These are phyloP conservation scores for Neurospora sp. DNA, from an alignment of 2,329 filamentous ascomycete species.

Conservation along the genomic window DNA sequence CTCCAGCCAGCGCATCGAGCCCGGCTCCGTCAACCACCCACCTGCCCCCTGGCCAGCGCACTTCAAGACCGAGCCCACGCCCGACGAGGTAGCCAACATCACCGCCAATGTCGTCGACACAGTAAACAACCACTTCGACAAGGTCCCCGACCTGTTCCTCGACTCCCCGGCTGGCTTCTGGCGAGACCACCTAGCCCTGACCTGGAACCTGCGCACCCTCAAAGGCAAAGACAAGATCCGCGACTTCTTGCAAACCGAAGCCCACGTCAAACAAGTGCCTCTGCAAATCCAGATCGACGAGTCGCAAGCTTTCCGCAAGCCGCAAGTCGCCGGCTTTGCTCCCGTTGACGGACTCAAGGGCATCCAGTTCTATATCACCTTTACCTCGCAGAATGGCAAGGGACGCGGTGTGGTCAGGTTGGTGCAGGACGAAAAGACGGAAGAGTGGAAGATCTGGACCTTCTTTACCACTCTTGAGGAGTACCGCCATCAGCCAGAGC, in stretches of 20 bases:
- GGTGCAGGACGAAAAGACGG: conserved; percentile 18
- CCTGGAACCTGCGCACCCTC: conserved; percentile 46
- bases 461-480: conserved; percentile 40
- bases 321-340: conserved; percentile 32
- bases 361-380: conserved; percentile 38
- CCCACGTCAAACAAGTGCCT: conserved; percentile 8
- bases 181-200: conserved; percentile 47
- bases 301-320: conserved; percentile 28
- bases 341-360: conserved; percentile 32
- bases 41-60: conserved; percentile 29
- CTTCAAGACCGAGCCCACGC: conserved; percentile 18
- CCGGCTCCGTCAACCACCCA: conserved; percentile 28
- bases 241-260: conserved; percentile 21
- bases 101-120: conserved; percentile 25
- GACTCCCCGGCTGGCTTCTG: conserved; percentile 37
- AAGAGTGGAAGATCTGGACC: conserved; percentile 45
- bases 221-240: conserved; percentile 33
- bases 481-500: conserved; percentile 35
- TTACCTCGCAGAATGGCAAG: conserved; percentile 34
- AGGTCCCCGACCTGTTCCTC: conserved; percentile 34
- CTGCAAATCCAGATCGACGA: conserved; percentile 22
- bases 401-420: conserved; percentile 42
- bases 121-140: conserved; percentile 25
- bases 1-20: conserved; percentile 22
- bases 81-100: conserved; percentile 26